Evolutionary conservation across 108 stramenopile species (phyloP), one percentile per base, ranked within the genome.

Genomic region (Nitzschia sp.): DNA sequence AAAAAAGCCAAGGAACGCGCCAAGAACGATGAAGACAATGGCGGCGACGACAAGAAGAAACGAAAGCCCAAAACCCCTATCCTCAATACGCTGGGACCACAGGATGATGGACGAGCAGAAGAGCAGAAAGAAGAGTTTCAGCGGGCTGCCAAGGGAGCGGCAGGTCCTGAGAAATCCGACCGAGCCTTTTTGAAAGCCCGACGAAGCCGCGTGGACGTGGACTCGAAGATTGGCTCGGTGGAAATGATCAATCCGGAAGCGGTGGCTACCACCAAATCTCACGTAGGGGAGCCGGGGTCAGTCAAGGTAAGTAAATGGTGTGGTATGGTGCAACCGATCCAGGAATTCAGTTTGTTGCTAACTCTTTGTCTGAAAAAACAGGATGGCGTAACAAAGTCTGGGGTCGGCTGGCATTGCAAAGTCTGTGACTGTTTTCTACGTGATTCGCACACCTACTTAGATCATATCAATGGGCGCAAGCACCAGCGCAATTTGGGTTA

Each of bases 401-500:
- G 94, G 2, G 90, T 95, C 0, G 98, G 97, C 6, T 98, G 95
- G 94, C 97, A 95, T 67, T 98, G 98, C 70, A 88, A 90, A 29
- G 95, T 96, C 3, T 98, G 98, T 77, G 95, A 97, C 68, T 97
- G 97, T 62, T 90, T 94, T 64, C 54, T 98, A 46, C 95, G 95
- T 66, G 98, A 98, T 70, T 91, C 89, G 19, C 76, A 88, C 30
- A 91, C 93, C 28, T 98, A 98, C 59, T 69, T 98, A 32, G 98
- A 97, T 82, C 98, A 98, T 71, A 94, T 98, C 62, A 77, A 77
- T 54, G 70, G 98, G 46, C 89, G 90, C 66, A 98, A 98, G 62
- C 98, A 98, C 82, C 97, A 97, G 74, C 73, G 92, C 15, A 87
- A 92, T 45, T 70, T 98, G 28, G 98, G 98, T 33, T 98, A 85